Base-by-base conservation (phyloP, 306 rosid species). In the Sindora glabra region DNA sequence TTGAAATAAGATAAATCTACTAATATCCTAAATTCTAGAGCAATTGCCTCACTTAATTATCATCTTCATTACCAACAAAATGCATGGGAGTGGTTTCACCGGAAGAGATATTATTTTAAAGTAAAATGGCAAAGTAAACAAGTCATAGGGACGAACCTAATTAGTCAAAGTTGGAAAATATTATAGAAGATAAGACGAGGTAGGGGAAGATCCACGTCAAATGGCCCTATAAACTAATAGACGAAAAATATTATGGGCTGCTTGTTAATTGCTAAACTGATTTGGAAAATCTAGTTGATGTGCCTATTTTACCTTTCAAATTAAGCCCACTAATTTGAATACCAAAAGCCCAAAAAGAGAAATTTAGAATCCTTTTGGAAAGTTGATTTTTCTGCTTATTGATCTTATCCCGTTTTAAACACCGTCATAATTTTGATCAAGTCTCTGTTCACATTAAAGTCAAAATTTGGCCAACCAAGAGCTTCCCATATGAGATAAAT, bases 371-470 rank as follows among this genome's bases (percentile, higher is more conserved):
- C 36, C 49, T 59, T 63, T 70, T 38, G 23, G 30, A 70, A 41
- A 65, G 72, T 44, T 59, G 34, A 32, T 5, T 1, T 39, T 7
- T 16, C 25, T 25, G 10, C 19, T 19, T 26, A 53, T 34, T 67
- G 22, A 74, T 56, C 72, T 64, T 67, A 67, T 64, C 78, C 70
- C 69, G 48, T 56, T 47, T 41, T 23, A 44, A 26, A 30, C 74
- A 63, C 21, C 8, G 14, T 40, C 64, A 34, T 50, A 56, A 5
- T 62, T 58, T 48, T 55, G 47, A 58, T 69, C 27, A 51, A 47
- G n/a, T 42, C 67, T 49, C 71, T 56, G 40, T 14, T 4, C 29
- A 33, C 2, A 0, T 41, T 13, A 2, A 21, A 45, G 49, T 57
- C 51, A 49, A 57, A 14, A 59, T 50, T 39, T 10, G 38, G 10